A percentile compares a stretch with the other conserved stretches of the same genome.
These are phyloP conservation scores for Populus pruinosa DNA, from an alignment of 345 rosid species.

Conservation along the genomic window DNA sequence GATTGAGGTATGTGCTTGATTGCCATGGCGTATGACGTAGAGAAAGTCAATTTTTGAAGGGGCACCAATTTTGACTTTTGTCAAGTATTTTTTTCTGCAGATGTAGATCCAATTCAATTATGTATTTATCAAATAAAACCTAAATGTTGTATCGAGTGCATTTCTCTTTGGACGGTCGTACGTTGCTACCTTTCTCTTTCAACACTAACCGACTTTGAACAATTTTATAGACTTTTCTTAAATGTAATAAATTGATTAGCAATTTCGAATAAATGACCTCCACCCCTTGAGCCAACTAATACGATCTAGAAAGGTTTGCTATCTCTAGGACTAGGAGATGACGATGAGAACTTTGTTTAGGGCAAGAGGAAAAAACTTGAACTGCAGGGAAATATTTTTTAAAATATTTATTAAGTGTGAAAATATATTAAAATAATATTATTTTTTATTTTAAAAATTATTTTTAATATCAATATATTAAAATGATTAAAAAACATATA, in stretches of 20 bases:
- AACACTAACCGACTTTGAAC: not conserved
- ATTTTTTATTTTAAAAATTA: no score
- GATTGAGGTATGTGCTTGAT: conserved; percentile 20
- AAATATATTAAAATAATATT: no score
- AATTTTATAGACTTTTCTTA: not conserved
- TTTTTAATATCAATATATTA: no score
- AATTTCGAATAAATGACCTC: not conserved
- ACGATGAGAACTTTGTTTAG: not conserved
- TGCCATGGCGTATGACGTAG: not conserved
- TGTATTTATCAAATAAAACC: not conserved
- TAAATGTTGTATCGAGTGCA: not conserved
- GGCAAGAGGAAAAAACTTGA: no score
- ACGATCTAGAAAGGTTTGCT: not conserved
- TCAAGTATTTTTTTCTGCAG: not conserved
- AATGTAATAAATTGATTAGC: not conserved
- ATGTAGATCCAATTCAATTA: not conserved
- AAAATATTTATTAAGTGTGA: no score
- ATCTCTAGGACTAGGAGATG: not conserved
- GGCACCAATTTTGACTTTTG: not conserved
- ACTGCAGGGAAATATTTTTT: no score
- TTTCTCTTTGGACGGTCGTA: not conserved
- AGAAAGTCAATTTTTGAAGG: not conserved
- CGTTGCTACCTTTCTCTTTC: not conserved
- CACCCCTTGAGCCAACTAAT: not conserved
- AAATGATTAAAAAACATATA: no score